Percentiles rank a stretch among this genome's conserved stretches.
Conservation (phyloP, 1,139 yeast species). For the Blastobotrys ciferrii region DNA sequence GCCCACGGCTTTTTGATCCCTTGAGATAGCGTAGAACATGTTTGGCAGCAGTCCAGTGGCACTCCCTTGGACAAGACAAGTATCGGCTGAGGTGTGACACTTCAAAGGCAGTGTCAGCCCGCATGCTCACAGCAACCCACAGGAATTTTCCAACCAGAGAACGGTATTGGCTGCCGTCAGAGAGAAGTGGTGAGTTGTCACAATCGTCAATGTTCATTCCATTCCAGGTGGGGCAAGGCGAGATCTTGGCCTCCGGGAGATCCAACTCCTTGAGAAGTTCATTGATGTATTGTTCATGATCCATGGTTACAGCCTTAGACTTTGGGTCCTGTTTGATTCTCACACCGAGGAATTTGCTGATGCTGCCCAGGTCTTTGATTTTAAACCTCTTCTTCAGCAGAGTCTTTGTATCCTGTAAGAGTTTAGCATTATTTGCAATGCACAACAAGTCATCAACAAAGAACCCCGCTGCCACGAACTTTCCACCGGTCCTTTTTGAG, state of each 20-base stretch:
- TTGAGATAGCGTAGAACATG: not conserved
- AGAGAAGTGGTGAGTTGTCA: too few species aligned
- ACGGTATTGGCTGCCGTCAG: too few species aligned
- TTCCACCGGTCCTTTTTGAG: not conserved
- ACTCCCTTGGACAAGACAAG: not conserved
- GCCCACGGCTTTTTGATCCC: not conserved
- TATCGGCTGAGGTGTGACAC: not conserved
- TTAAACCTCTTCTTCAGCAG: not conserved
- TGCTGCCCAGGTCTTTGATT: constrained; percentile 10
- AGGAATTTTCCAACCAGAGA: not conserved
- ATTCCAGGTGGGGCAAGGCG: not conserved
- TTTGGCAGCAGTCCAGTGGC: not conserved
- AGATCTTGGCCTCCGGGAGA: not conserved
- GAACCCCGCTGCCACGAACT: not conserved
- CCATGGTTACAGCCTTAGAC: constrained; percentile 4
- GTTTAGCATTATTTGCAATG: not conserved
- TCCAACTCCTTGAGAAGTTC: constrained; percentile 12
- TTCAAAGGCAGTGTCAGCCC: not conserved
- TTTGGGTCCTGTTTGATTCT: constrained; percentile 9
- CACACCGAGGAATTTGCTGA: constrained; percentile 18
- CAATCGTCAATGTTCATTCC: not conserved
- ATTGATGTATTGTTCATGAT: constrained; percentile 11
- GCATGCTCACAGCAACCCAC: too few species aligned
- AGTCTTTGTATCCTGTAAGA: not conserved
- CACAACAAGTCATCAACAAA: constrained; percentile 8